Percentiles rank a stretch among this genome's conserved stretches.
Evolutionary conservation across 2,329 filamentous ascomycete genomes (phyloP).

Genomic region (Plectosphaerella plurivora): DNA sequence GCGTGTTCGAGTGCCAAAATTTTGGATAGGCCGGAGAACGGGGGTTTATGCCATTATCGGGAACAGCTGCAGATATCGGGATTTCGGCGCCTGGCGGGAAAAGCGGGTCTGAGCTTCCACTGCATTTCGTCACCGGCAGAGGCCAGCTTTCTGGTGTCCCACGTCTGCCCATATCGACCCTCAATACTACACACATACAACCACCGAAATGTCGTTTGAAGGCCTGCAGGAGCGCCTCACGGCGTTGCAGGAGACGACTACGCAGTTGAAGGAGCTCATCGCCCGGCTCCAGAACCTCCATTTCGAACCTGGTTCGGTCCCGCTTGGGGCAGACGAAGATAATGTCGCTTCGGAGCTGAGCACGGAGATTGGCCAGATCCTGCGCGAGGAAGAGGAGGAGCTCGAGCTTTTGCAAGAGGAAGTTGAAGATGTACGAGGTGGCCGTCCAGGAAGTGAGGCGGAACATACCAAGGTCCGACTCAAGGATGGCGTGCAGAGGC

Average conservation of each 20-base stretch:
- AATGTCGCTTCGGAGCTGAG: conserved; percentile 66
- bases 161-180: background rate
- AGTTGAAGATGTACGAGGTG: conserved; percentile 61
- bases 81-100: background rate
- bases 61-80: background rate
- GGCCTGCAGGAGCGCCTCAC: conserved; percentile 56
- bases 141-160: conserved; percentile 12
- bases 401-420: conserved; percentile 78
- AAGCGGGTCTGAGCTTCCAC: background rate
- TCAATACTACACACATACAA: background rate
- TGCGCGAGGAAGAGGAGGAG: conserved; percentile 79
- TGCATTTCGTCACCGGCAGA: conserved; percentile 15
- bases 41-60: conserved; percentile 1
- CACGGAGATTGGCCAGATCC: conserved; percentile 71
- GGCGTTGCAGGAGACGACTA: conserved; percentile 57
- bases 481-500: conserved; percentile 59
- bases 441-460: conserved; percentile 44
- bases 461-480: conserved; percentile 63
- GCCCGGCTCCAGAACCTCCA: conserved; percentile 52
- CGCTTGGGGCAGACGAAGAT: conserved; percentile 43
- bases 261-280: conserved; percentile 55
- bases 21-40: conserved; percentile 11
- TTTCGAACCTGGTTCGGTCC: conserved; percentile 54
- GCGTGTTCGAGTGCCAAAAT: conserved; percentile 8
- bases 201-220: conserved; percentile 48